Evolutionary conservation across 2,329 filamentous ascomycete genomes (phyloP), one percentile per base, ranked within the genome.

Genomic region (Colletotrichum higginsianum): DNA sequence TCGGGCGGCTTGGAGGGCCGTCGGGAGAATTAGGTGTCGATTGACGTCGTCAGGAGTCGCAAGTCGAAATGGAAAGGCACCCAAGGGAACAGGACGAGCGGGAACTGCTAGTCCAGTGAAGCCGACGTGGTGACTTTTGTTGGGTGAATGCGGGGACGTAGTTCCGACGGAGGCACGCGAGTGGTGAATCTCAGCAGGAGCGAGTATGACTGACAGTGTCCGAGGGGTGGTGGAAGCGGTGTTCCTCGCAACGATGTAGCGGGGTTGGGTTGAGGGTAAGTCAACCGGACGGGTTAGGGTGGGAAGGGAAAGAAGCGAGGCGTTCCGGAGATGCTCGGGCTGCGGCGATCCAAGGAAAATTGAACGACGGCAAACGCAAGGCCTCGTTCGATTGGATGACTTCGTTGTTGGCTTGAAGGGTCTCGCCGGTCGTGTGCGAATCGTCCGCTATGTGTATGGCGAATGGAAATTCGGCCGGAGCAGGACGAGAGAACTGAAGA

Each of bases 321-420:
- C 69, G 58, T 63, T 62, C 65, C 56, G 67, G 61, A 61, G 47
- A 61, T 53, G 67, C 47, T 72, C 64, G 68, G 68, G 46, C 63
- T 64, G 65, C 66, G 50, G 69, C 65, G 52, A 72, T 71, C 61
- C 21, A 71, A 72, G 56, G 56, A 72, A 72, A 72, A 66, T 71
- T 64, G 70, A 71, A 71, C 47, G 53, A 62, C 64, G 65, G 65
- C 69, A 72, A 68, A 72, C 65, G 49, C 69, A 72, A 68, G 61
- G 70, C 56, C 71, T 72, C 70, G 70, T 72, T 72, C 70, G 70
- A 71, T 72, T 72, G 70, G 61, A 42, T 26, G 61, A 71, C 40
- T 64, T 62, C 38, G 30, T 50, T 60, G 58, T 55, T 57, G 67
- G 61, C 56, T 49, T 70, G 49, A 58, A 47, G 42, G 61, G 66